These are phyloP conservation scores for Calvatia gigantea DNA, from an alignment of 768 basidiomycete genomes.

Conservation along the genomic window DNA sequence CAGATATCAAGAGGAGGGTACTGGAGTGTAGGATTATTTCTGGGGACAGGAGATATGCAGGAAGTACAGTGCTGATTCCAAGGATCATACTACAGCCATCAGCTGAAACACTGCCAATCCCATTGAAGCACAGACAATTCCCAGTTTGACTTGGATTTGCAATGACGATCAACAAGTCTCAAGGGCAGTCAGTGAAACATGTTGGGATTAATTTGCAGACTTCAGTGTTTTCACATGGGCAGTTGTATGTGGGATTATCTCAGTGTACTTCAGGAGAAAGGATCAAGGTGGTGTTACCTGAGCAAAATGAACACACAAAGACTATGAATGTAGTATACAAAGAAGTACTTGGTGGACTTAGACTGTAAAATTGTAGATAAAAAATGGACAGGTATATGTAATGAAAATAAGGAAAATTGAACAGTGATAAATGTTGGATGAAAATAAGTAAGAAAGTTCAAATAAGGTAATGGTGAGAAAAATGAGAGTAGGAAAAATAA, in stretches of 20 bases:
- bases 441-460: too few species aligned
- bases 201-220: slow-evolving; percentile 29
- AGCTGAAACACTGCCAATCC: slow-evolving; percentile 20
- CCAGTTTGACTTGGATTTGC: slow-evolving; percentile 35
- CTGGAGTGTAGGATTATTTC: slow-evolving; percentile 31
- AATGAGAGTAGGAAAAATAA: too few species aligned
- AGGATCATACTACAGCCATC: background rate
- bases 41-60: slow-evolving; percentile 29
- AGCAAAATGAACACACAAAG: background rate
- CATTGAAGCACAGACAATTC: slow-evolving; percentile 32
- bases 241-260: slow-evolving; percentile 36
- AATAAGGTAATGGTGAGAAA: too few species aligned
- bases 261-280: slow-evolving; percentile 19
- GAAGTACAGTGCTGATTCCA: slow-evolving; percentile 25
- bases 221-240: slow-evolving; percentile 35
- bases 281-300: slow-evolving; percentile 23
- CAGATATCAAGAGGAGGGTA: slow-evolving; percentile 15
- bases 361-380: too few species aligned
- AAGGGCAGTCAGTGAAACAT: slow-evolving; percentile 25
- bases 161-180: slow-evolving; percentile 37
- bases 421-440: too few species aligned
- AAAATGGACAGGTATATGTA: too few species aligned
- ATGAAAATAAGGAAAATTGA: too few species aligned
- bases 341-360: too few species aligned
- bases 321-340: background rate